These are phyloP conservation scores for Linanthus parryae DNA, from an alignment of 148 eudicot genomes.

Conservation along the genomic window DNA sequence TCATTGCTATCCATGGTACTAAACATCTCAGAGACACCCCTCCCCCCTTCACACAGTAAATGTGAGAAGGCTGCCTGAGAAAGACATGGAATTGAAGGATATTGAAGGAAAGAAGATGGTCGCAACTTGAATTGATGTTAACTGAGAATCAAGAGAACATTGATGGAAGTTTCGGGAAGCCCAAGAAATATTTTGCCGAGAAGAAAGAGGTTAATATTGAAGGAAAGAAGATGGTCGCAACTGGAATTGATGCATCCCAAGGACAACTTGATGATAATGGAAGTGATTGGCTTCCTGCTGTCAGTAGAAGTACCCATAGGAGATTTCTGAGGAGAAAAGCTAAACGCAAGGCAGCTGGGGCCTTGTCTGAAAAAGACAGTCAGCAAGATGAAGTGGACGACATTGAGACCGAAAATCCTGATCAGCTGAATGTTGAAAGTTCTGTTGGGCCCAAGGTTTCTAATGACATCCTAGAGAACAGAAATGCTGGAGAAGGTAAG, in stretches of 20 bases:
- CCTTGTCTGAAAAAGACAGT: conserved; percentile 41
- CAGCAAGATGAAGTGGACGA: conserved; percentile 30
- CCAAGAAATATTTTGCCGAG: conserved; percentile 36
- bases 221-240: conserved; percentile 85
- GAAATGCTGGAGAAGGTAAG: conserved; percentile 6
- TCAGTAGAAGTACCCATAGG: conserved; percentile 89
- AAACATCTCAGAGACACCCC: conserved; percentile 76
- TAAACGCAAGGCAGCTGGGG: conserved; percentile 56
- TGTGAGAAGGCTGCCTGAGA: conserved; percentile 84
- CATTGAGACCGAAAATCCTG: conserved; percentile 23
- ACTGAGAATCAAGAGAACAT: conserved; percentile 33
- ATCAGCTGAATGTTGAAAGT: no score
- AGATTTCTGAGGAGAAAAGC: conserved; percentile 80
- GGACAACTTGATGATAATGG: conserved; percentile 60
- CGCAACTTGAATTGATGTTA: no score
- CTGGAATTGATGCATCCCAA: conserved; percentile 88
- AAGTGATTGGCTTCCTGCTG: conserved; percentile 89
- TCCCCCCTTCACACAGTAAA: conserved; percentile 74
- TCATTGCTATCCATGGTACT: conserved; percentile 87
- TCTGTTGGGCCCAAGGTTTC: no score
- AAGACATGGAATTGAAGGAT: no score
- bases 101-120: no score
- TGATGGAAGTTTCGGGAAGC: conserved; percentile 28
- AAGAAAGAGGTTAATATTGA: conserved; percentile 76
- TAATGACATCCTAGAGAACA: conserved; percentile 31